These are phyloP conservation scores for Aspergillus intermedius DNA, from an alignment of 2,329 filamentous ascomycete species.

Conservation along the genomic window DNA sequence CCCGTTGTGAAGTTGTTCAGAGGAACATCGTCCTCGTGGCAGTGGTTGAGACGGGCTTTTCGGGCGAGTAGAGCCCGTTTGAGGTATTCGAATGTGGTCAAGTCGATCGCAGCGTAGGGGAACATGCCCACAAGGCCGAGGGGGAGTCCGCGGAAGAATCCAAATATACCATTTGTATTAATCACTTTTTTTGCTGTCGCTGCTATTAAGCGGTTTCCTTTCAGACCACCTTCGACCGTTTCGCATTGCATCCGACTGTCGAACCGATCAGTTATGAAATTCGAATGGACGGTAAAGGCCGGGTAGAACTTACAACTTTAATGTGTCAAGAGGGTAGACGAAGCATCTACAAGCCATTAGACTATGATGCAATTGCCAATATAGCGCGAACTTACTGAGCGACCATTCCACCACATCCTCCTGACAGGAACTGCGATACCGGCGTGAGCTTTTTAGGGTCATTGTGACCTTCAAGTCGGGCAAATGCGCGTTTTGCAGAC, in stretches of 20 bases:
- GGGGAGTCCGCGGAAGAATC: conserved; percentile 85
- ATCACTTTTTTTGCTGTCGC: conserved; percentile 85
- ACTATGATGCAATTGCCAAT: conserved; percentile 1
- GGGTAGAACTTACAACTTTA: conserved; percentile 48
- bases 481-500: conserved; percentile 81
- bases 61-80: conserved; percentile 67
- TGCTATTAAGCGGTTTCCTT: conserved; percentile 73
- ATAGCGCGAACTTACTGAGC: conserved; percentile 60
- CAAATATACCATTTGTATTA: conserved; percentile 62
- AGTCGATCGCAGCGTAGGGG: conserved; percentile 92
- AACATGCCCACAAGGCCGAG: conserved; percentile 97
- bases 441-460: conserved; percentile 73
- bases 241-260: conserved; percentile 83
- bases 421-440: conserved; percentile 82
- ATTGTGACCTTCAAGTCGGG: conserved; percentile 78
- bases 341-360: conserved; percentile 55
- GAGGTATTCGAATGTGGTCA: conserved; percentile 89
- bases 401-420: conserved; percentile 86
- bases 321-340: conserved; percentile 81
- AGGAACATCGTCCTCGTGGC: conserved; percentile 74
- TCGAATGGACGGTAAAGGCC: neutral
- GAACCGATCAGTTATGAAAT: conserved; percentile 5
- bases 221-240: conserved; percentile 76
- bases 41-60: conserved; percentile 61
- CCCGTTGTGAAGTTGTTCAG: conserved; percentile 80